phyloP scores from a whole-genome alignment of 345 rosid genomes.

The Eucalyptus dawsonii region DNA sequence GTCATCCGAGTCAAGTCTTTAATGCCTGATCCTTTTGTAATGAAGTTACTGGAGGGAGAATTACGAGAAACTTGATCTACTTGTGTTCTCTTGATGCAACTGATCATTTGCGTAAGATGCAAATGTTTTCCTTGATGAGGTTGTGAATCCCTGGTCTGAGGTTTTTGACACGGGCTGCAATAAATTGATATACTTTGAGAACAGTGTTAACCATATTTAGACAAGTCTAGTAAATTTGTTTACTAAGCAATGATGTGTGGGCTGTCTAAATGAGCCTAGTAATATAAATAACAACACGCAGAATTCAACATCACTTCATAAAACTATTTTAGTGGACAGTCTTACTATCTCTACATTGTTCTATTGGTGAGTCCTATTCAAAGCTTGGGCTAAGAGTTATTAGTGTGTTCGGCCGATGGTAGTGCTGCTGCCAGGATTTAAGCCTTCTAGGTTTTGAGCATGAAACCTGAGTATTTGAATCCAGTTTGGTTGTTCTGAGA shows the following conservation, averaged over 20 bases:
- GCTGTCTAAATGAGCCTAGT: neutral
- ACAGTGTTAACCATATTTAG: neutral
- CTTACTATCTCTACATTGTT: neutral
- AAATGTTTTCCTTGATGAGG: neutral
- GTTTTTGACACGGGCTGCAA: neutral
- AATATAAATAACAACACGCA: neutral
- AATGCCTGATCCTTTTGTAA: neutral
- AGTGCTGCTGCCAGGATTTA: neutral
- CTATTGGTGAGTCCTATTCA: neutral
- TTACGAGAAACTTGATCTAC: neutral
- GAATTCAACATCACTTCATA: neutral
- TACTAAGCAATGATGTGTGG: neutral
- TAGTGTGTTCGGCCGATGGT: neutral
- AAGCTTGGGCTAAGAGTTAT: neutral
- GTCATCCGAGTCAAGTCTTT: neutral
- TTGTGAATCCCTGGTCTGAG: neutral
- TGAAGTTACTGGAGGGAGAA: neutral
- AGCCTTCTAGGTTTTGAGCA: neutral
- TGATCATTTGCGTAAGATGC: neutral
- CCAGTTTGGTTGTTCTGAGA: neutral
- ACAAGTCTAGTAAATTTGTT: neutral
- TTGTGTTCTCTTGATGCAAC: neutral
- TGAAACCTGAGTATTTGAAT: neutral
- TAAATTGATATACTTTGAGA: neutral
- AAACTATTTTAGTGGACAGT: neutral